These are phyloP conservation scores for Talaromyces nanjingensis DNA, from an alignment of 495 filamentous ascomycete species.

Conservation along the genomic window DNA sequence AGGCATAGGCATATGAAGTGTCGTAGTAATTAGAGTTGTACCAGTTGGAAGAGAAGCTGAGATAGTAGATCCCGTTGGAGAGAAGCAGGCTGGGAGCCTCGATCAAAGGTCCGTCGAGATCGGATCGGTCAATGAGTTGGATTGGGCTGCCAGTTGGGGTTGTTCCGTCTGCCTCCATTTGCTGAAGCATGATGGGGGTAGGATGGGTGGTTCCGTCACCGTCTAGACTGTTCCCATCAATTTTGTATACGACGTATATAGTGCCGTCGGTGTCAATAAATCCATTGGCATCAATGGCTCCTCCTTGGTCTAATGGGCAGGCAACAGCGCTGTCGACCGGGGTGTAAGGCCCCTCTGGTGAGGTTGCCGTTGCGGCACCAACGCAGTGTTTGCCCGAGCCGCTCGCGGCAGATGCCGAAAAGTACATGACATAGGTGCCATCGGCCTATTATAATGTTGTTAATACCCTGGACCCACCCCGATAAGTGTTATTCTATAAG, in stretches of 20 bases:
- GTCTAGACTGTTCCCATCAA: slow-evolving; percentile 52
- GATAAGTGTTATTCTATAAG: neutral
- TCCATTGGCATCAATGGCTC: slow-evolving; percentile 50
- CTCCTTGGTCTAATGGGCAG: slow-evolving; percentile 44
- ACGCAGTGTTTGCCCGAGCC: slow-evolving; percentile 41
- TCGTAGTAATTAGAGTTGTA: slow-evolving; percentile 45
- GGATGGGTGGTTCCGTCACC: slow-evolving; percentile 50
- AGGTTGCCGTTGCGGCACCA: slow-evolving; percentile 27
- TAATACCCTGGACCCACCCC: neutral
- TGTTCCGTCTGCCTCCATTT: slow-evolving; percentile 44
- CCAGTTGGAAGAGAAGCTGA: slow-evolving; percentile 55
- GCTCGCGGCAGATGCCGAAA: slow-evolving; percentile 34
- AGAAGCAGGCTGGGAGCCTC: slow-evolving; percentile 51
- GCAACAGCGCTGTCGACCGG: slow-evolving; percentile 29
- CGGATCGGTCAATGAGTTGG: slow-evolving; percentile 44
- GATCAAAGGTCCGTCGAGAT: slow-evolving; percentile 49
- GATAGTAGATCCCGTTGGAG: slow-evolving; percentile 41
- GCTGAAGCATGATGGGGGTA: slow-evolving; percentile 49
- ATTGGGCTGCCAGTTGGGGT: slow-evolving; percentile 40
- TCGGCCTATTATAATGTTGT: slow-evolving; percentile 19
- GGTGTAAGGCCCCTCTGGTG: slow-evolving; percentile 43
- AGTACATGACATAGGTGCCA: slow-evolving; percentile 50
- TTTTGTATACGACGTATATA: slow-evolving; percentile 52
- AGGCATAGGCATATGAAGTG: slow-evolving; percentile 47
- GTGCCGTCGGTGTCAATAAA: slow-evolving; percentile 44